Percentiles rank a stretch among this genome's conserved stretches.
phyloP scores from a whole-genome alignment of 352 stramenopile species.

The Globisporangium carolinianum region DNA sequence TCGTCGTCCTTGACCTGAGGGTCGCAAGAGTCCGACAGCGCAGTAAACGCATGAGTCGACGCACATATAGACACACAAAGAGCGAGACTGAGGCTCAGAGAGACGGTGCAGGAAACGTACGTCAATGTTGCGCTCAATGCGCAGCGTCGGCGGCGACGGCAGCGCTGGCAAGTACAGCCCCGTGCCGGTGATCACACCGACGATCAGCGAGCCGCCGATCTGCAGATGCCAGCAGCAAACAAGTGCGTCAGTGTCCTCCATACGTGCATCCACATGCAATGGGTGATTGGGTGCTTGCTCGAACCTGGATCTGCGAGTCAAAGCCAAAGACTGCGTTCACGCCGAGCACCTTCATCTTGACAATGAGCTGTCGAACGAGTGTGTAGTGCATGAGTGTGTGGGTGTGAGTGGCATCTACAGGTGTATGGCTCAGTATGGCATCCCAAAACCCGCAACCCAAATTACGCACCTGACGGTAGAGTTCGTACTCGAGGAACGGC shows the following conservation, averaged over 20 bases:
- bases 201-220: constrained; percentile 83
- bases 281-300: too few relatives aligned
- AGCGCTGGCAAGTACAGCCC: constrained; percentile 92
- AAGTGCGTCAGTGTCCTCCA: not conserved
- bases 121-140: constrained; percentile 93
- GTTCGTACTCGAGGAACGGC: constrained; percentile 97
- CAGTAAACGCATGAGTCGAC: too few relatives aligned
- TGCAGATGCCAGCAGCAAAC: constrained; percentile 5
- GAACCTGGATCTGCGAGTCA: constrained; percentile 81
- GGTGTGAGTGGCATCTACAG: too few relatives aligned
- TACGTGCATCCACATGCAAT: not conserved
- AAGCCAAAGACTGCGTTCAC: constrained; percentile 96
- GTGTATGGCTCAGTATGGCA: too few relatives aligned
- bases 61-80: too few relatives aligned
- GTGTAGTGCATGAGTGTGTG: too few relatives aligned
- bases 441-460: not conserved
- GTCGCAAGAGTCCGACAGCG: not conserved
- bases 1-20: constrained; percentile 89
- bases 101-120: constrained; percentile 24
- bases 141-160: constrained; percentile 88
- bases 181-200: constrained; percentile 89
- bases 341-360: constrained; percentile 91
- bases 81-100: not conserved
- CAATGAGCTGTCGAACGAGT: constrained; percentile 41
- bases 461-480: constrained; percentile 90